Evolutionary conservation across 495 filamentous ascomycete species (phyloP), one percentile per base, ranked within the genome.

Genomic region (Daldinia grandis): DNA sequence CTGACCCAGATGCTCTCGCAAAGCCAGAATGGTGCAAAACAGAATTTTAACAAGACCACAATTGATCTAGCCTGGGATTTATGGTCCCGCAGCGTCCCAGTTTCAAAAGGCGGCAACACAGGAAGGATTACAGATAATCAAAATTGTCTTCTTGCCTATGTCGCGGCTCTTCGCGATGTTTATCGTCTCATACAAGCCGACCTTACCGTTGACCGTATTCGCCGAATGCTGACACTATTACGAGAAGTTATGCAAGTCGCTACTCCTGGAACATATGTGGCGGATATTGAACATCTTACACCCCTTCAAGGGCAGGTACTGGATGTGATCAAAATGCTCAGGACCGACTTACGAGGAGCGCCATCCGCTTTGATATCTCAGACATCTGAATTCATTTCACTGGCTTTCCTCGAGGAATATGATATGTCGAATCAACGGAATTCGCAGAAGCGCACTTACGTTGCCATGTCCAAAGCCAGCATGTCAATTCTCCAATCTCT

Each of bases 241-340:
- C 81, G 81, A 15, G 79, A 86, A 40, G 81, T 84, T 24, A 82
- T 87, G 76, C 78, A 84, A 42, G 77, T 81, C 47, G 86, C 93
- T 4, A 89, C 92, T 25, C 86, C 87, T n/a, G 86, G 90, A 2
- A 81, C 87, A 15, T 97, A 97, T 74, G 89, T 91, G 35, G 88
- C 87, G 35, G 95, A 98, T 79, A 82, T 93, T n/a, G 94, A 97
- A 57, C 89, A 88, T 62, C 84, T 92, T 64, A 97, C 94, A 1
- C 85, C 88, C 8, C 77, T 99, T 7, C 95, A 99, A 75, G 86
- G 78, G 10, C 83, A 90, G 69, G 88, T 95, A 15, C 78, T 95
- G 14, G 89, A 93, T 24, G 89, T 87, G 40, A 81, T 96, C 40
- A 90, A 89, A 71, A 84, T 86, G 42, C 85, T 97, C 15, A 89